phyloP scores from a whole-genome alignment of 163 green algal genomes.

The Trebouxia gelatinosa region DNA sequence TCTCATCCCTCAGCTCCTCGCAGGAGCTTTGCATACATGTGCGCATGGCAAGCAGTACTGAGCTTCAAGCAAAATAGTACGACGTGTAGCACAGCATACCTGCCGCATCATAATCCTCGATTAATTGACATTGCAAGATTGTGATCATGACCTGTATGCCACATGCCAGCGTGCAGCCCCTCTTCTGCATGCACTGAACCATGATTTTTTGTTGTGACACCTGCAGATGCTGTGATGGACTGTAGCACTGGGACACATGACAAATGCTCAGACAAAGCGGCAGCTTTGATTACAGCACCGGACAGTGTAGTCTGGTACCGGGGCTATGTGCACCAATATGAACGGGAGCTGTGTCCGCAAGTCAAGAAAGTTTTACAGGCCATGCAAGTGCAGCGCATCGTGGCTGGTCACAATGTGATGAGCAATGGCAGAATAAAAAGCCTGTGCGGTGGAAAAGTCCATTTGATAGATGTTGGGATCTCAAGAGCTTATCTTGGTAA shows the following conservation, averaged over 20 bases:
- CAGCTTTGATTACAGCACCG: slow-evolving; percentile 14
- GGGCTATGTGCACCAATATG: slow-evolving; percentile 21
- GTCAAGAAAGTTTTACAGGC: slow-evolving; percentile 34
- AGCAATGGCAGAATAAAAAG: slow-evolving; percentile 10
- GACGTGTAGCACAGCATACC: not conserved
- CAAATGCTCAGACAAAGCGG: not conserved
- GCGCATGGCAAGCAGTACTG: not conserved
- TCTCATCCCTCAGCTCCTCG: not conserved
- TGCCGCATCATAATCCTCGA: too few relatives aligned
- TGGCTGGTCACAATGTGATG: slow-evolving; percentile 43
- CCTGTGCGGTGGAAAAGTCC: slow-evolving; percentile 33
- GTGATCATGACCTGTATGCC: too few relatives aligned
- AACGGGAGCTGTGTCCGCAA: slow-evolving; percentile 29
- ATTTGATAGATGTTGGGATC: slow-evolving; percentile 42
- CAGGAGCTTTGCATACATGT: not conserved
- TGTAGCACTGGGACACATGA: not conserved
- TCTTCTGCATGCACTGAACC: not conserved
- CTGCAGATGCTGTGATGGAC: not conserved
- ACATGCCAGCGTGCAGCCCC: not conserved
- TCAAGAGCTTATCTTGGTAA: slow-evolving; percentile 31
- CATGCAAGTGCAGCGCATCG: slow-evolving; percentile 31
- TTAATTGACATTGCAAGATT: too few relatives aligned
- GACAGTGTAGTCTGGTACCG: slow-evolving; percentile 26
- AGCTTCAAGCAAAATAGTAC: not conserved
- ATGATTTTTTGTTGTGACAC: not conserved